Conservation (phyloP, 768 basidiomycete genomes). For the Sarcodon sp. region DNA sequence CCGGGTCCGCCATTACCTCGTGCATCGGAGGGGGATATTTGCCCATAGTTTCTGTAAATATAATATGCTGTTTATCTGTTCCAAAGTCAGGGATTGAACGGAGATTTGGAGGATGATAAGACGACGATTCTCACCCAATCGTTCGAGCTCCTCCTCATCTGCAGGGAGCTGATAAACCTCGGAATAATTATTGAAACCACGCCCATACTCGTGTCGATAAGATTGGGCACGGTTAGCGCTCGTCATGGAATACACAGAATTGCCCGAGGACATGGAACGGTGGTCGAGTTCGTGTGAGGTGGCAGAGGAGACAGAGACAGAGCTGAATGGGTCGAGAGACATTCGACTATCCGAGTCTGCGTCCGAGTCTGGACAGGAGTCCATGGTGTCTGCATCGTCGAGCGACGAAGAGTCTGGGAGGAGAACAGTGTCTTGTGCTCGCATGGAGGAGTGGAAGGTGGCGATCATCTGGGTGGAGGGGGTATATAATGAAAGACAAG, state of each 20-base stretch:
- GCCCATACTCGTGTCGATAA: constrained; percentile 54
- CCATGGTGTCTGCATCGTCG: constrained; percentile 3
- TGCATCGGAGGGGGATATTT: constrained; percentile 49
- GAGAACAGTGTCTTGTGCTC: neutral
- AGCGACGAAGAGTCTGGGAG: constrained; percentile 7
- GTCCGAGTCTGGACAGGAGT: neutral
- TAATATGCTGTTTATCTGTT: constrained; percentile 52
- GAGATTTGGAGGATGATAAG: neutral
- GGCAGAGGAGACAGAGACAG: constrained; percentile 30
- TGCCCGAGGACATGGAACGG: constrained; percentile 53
- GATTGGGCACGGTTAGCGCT: constrained; percentile 46
- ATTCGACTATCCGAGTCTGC: constrained; percentile 29
- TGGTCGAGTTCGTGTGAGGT: constrained; percentile 49
- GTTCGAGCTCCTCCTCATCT: constrained; percentile 62
- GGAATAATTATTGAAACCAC: constrained; percentile 65
- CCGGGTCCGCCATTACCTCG: constrained; percentile 47
- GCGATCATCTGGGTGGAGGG: neutral
- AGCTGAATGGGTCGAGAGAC: constrained; percentile 28
- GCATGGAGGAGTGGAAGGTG: neutral
- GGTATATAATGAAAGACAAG: neutral
- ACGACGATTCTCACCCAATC: constrained; percentile 37
- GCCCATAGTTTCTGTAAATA: constrained; percentile 55
- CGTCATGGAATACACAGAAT: constrained; percentile 59
- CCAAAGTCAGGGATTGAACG: neutral
- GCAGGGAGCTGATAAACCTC: constrained; percentile 71